Conservation (phyloP, 2,329 filamentous ascomycete species). For the Moelleriella libera region DNA sequence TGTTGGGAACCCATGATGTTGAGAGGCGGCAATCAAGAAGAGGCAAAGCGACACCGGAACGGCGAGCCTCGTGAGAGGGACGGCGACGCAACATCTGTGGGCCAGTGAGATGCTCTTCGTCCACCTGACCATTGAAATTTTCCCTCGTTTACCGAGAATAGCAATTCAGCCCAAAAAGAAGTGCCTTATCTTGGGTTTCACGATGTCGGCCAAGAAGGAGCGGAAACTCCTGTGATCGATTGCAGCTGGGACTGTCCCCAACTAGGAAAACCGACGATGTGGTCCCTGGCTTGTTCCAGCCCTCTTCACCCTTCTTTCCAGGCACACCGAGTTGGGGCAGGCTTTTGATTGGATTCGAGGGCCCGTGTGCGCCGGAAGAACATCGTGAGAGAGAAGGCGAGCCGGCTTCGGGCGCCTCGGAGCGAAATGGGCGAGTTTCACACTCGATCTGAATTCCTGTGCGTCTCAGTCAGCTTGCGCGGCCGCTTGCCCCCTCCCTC, state of each 20-base stretch:
- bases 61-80: neutral
- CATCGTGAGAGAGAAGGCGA: neutral
- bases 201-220: neutral
- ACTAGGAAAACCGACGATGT: constrained; percentile 1
- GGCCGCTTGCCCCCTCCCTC: neutral
- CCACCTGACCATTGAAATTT: neutral
- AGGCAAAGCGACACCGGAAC: neutral
- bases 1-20: neutral
- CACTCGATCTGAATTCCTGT: too few relatives aligned
- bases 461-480: neutral
- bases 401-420: neutral
- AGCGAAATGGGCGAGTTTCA: too few relatives aligned
- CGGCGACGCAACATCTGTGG: neutral
- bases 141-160: neutral
- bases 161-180: neutral
- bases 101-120: neutral
- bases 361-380: neutral
- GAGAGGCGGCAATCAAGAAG: neutral
- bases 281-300: neutral
- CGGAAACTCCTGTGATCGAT: neutral
- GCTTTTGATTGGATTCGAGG: neutral
- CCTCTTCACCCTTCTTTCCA: neutral
- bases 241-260: neutral
- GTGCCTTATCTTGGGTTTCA: neutral
- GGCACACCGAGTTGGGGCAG: neutral